A percentile compares a stretch with the other conserved stretches of the same genome.
These are phyloP conservation scores for Physcia stellaris DNA, from an alignment of 495 filamentous ascomycete genomes.

Conservation along the genomic window DNA sequence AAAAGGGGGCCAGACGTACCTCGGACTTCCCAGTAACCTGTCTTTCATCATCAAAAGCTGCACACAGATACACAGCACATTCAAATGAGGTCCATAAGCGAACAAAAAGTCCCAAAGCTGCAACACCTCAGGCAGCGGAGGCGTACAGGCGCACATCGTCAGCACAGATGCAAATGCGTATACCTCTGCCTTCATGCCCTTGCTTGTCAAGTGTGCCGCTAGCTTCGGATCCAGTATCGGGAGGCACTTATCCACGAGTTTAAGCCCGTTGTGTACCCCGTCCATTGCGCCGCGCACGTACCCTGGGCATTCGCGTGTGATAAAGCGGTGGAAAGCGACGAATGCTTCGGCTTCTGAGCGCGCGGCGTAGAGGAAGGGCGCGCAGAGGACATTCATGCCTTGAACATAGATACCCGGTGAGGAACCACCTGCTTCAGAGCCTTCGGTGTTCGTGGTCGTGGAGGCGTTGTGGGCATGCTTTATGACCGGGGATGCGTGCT, in stretches of 20 bases:
- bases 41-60: conserved; percentile 83
- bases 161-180: conserved; percentile 97
- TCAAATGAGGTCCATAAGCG: conserved; percentile 86
- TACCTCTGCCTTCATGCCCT: conserved; percentile 79
- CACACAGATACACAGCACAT: conserved; percentile 94
- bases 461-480: conserved; percentile 24
- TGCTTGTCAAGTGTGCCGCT: conserved; percentile 64
- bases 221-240: conserved; percentile 85
- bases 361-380: conserved; percentile 90
- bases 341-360: conserved; percentile 92
- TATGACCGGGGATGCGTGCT: conserved; percentile 28
- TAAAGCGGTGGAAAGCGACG: conserved; percentile 74
- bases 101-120: conserved; percentile 97
- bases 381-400: conserved; percentile 99
- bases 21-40: conserved; percentile 63
- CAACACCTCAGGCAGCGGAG: conserved; percentile 89
- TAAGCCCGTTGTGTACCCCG: conserved; percentile 83
- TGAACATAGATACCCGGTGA: conserved; percentile 85
- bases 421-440: conserved; percentile 35
- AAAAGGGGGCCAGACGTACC: conserved; percentile 41
- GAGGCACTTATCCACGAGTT: conserved; percentile 79
- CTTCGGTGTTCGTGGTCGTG: conserved; percentile 32
- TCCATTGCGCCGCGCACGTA: conserved; percentile 97
- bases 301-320: conserved; percentile 79
- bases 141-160: conserved; percentile 90